These are phyloP conservation scores for Fusarium neocosmosporiellum DNA, from an alignment of 2,329 filamentous ascomycete genomes.

Conservation along the genomic window DNA sequence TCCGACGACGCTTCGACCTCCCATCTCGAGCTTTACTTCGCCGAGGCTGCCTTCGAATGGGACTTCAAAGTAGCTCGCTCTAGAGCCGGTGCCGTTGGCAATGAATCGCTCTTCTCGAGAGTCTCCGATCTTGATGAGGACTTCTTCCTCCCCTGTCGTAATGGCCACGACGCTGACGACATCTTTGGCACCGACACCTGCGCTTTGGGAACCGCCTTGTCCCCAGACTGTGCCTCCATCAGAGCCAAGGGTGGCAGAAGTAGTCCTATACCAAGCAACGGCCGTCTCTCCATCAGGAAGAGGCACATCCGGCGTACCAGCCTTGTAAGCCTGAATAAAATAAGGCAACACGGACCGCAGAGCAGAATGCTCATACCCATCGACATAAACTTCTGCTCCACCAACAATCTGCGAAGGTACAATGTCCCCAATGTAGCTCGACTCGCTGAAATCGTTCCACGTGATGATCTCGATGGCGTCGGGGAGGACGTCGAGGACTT, in stretches of 20 bases:
- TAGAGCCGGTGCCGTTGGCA: constrained; percentile 25
- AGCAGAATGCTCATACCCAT: constrained; percentile 60
- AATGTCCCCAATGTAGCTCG: constrained; percentile 62
- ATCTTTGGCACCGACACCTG: constrained; percentile 40
- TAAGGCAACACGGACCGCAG: constrained; percentile 62
- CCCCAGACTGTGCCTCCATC: constrained; percentile 49
- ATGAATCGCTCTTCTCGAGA: constrained; percentile 17
- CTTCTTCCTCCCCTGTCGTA: constrained; percentile 40
- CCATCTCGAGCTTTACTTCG: constrained; percentile 34
- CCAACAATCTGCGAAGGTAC: constrained; percentile 55
- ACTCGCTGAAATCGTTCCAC: constrained; percentile 68
- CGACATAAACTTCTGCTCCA: constrained; percentile 60
- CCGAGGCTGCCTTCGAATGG: constrained; percentile 30
- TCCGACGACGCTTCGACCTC: constrained; percentile 22
- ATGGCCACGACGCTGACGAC: constrained; percentile 50
- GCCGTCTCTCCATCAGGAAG: constrained; percentile 43
- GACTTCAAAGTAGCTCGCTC: constrained; percentile 38
- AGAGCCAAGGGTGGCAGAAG: constrained; percentile 39
- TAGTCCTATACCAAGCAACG: constrained; percentile 50
- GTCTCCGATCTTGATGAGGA: constrained; percentile 48
- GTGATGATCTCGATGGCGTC: constrained; percentile 59
- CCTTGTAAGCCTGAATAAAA: constrained; percentile 63
- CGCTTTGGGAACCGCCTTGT: constrained; percentile 39
- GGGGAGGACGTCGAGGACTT: constrained; percentile 60
- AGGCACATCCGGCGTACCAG: constrained; percentile 43